Percentiles rank a stretch among this genome's conserved stretches.
Conservation (phyloP, 768 basidiomycete species). For the Naganishia onofrii region DNA sequence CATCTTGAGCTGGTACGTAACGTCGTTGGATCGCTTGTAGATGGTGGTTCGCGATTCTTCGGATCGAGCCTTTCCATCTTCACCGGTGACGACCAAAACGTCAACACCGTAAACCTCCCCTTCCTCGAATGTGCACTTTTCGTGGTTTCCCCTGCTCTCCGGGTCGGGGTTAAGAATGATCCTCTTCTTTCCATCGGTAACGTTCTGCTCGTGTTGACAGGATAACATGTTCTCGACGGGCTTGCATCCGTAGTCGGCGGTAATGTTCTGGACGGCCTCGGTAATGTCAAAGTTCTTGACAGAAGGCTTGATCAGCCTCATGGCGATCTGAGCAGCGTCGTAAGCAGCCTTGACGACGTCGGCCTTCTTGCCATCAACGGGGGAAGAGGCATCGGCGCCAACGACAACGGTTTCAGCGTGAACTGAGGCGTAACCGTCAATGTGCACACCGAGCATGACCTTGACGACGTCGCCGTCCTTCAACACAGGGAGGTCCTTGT, state of each 20-base stretch:
- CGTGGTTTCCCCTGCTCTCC: constrained; percentile 77
- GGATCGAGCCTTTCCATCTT: constrained; percentile 75
- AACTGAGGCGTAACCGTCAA: constrained; percentile 93
- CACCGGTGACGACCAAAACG: constrained; percentile 68
- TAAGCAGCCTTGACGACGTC: constrained; percentile 93
- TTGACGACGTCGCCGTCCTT: constrained; percentile 86
- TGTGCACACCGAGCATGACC: constrained; percentile 91
- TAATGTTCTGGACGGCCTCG: constrained; percentile 72
- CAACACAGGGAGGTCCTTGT: constrained; percentile 49
- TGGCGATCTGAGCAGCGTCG: constrained; percentile 84
- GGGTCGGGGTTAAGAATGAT: constrained; percentile 87
- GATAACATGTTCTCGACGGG: constrained; percentile 97
- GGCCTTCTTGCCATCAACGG: constrained; percentile 79
- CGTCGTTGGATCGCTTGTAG: constrained; percentile 76
- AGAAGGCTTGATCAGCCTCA: constrained; percentile 85
- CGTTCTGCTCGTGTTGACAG: constrained; percentile 88
- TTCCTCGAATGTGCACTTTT: constrained; percentile 80
- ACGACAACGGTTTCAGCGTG: constrained; percentile 90
- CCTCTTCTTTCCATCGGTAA: constrained; percentile 94
- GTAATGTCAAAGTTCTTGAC: constrained; percentile 95
- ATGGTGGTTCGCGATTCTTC: constrained; percentile 89
- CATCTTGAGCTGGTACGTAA: constrained; percentile 93
- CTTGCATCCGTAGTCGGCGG: constrained; percentile 68
- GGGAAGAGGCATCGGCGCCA: constrained; percentile 68
- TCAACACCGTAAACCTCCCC: constrained; percentile 95